These are phyloP conservation scores for Warburgia ugandensis DNA, from an alignment of 164 flowering plant species.

Conservation along the genomic window DNA sequence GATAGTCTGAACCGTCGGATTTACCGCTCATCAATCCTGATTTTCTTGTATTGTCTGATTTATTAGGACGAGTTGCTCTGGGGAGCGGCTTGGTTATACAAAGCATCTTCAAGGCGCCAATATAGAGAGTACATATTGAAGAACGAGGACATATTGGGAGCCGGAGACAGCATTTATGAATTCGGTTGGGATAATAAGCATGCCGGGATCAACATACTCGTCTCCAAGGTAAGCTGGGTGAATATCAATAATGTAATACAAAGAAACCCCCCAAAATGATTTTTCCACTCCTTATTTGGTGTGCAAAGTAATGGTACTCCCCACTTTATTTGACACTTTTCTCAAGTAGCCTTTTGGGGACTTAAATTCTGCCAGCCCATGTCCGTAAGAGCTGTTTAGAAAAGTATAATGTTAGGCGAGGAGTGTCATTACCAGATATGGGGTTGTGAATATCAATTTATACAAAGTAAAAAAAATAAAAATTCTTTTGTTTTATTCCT, in stretches of 20 bases:
- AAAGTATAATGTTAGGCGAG: too few species aligned
- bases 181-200: slow-evolving; percentile 99
- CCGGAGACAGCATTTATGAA: slow-evolving; percentile 87
- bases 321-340: neutral
- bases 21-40: neutral
- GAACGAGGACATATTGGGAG: slow-evolving; percentile 78
- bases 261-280: neutral
- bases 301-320: neutral
- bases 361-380: too few species aligned
- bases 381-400: too few species aligned
- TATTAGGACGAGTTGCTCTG: slow-evolving; percentile 82
- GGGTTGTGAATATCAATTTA: too few species aligned
- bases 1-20: too few species aligned
- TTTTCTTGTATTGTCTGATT: neutral
- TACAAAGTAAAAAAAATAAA: too few species aligned
- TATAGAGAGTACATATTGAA: slow-evolving; percentile 81
- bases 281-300: neutral
- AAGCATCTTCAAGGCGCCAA: slow-evolving; percentile 70
- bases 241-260: neutral
- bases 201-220: slow-evolving; percentile 92
- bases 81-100: slow-evolving; percentile 97
- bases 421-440: too few species aligned
- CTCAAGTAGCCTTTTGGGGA: neutral
- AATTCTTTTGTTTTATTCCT: too few species aligned
- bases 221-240: slow-evolving; percentile 58